phyloP scores from a whole-genome alignment of 2,329 filamentous ascomycete genomes.

The Acephala macrosclerotiorum region DNA sequence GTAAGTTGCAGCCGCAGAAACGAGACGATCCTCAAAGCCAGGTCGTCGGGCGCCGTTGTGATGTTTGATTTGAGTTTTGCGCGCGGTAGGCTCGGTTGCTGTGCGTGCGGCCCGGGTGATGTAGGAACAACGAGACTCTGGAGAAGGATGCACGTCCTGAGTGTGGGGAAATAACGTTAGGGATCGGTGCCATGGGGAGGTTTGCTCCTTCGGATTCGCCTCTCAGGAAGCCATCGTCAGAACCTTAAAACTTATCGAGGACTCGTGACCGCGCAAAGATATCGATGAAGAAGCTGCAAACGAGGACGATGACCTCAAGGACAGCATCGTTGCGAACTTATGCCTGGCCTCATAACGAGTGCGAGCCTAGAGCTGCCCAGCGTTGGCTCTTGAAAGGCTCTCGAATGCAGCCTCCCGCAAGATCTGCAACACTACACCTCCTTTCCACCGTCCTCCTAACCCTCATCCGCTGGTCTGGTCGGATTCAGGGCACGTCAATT shows the following conservation, averaged over 20 bases:
- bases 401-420: not conserved
- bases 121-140: not conserved
- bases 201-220: too few relatives aligned
- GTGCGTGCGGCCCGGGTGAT: not conserved
- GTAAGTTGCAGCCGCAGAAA: not conserved
- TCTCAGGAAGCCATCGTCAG: not conserved
- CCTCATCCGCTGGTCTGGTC: not conserved
- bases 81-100: not conserved
- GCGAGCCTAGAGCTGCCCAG: not conserved
- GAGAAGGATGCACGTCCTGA: not conserved
- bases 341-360: not conserved
- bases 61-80: not conserved
- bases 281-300: not conserved
- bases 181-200: not conserved
- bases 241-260: not conserved
- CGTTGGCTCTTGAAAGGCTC: not conserved
- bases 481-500: not conserved
- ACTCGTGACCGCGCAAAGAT: not conserved
- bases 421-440: slow-evolving; percentile 4
- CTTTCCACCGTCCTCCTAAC: not conserved
- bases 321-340: not conserved
- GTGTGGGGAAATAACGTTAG: not conserved
- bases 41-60: not conserved
- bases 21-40: not conserved
- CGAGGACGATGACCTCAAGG: slow-evolving; percentile 6